These are phyloP conservation scores for Diaporthe destruens DNA, from an alignment of 2,329 filamentous ascomycete species.

Conservation along the genomic window DNA sequence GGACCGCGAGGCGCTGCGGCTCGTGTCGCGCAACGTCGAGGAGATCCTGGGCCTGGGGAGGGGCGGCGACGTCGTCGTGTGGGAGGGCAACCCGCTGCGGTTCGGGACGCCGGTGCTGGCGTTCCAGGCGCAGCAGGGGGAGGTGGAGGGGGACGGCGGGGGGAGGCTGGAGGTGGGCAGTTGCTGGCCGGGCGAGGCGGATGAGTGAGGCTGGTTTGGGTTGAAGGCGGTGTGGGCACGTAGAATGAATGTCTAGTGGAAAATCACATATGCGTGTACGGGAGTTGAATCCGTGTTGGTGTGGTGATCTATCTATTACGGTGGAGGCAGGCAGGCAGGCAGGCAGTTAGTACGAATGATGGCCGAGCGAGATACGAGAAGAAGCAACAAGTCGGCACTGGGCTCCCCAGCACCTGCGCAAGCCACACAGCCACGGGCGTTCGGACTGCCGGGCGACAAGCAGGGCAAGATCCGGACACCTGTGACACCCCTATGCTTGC, in stretches of 20 bases:
- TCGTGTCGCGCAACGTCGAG: conserved; percentile 57
- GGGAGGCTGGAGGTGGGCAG: conserved; percentile 48
- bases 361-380: not conserved
- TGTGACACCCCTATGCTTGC: too few species aligned
- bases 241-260: too few species aligned
- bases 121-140: conserved; percentile 51
- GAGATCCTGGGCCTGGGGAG: conserved; percentile 54
- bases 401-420: not conserved
- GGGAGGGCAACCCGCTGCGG: conserved; percentile 57
- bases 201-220: too few species aligned
- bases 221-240: too few species aligned
- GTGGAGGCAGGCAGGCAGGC: not conserved
- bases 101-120: conserved; percentile 55
- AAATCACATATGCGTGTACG: not conserved
- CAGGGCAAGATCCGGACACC: too few species aligned
- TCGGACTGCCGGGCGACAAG: not conserved
- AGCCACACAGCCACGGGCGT: conserved; percentile 2
- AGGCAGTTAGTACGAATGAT: not conserved
- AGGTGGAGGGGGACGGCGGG: conserved; percentile 40
- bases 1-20: conserved; percentile 50
- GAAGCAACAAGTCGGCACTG: not conserved
- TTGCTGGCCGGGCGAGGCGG: conserved; percentile 51
- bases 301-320: conserved; percentile 4
- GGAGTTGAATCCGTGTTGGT: not conserved
- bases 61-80: conserved; percentile 56